A percentile compares a stretch with the other conserved stretches of the same genome.
These are phyloP conservation scores for Xylaria multiplex DNA, from an alignment of 2,329 filamentous ascomycete species.

Conservation along the genomic window DNA sequence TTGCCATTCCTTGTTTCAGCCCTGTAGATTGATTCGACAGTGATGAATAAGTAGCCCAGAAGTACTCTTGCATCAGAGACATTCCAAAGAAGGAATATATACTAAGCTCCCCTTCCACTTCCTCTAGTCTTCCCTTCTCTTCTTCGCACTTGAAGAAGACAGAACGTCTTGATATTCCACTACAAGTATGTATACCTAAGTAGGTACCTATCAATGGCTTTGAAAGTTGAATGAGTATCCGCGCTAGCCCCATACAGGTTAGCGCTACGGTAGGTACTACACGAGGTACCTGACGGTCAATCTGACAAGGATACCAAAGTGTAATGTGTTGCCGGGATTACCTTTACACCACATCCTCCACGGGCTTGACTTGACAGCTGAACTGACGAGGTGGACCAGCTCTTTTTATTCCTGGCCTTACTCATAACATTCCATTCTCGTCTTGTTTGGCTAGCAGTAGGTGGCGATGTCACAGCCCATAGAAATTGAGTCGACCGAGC, in stretches of 20 bases:
- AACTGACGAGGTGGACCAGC: conserved; percentile 14
- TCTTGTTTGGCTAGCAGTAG: neutral
- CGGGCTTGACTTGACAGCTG: neutral
- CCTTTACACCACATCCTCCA: conserved; percentile 5
- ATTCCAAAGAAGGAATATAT: too few species aligned
- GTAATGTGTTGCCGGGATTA: neutral
- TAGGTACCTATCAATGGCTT: too few species aligned
- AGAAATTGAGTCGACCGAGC: conserved; percentile 64
- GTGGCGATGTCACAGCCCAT: conserved; percentile 56
- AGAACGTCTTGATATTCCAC: too few species aligned
- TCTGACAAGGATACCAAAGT: neutral
- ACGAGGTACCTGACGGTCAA: neutral
- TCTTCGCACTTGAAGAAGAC: too few species aligned
- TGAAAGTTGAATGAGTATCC: too few species aligned
- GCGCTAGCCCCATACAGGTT: neutral
- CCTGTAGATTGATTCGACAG: neutral
- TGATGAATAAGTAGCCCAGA: too few species aligned
- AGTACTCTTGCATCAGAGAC: too few species aligned
- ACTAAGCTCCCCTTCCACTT: too few species aligned
- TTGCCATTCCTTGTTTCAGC: neutral
- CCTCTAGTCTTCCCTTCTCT: too few species aligned
- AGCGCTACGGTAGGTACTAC: neutral
- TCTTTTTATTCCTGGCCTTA: neutral
- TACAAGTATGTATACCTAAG: too few species aligned
- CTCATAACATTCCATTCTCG: neutral